Conservation (phyloP, 2,329 filamentous ascomycete genomes). For the Allantophomopsis cytisporea region DNA sequence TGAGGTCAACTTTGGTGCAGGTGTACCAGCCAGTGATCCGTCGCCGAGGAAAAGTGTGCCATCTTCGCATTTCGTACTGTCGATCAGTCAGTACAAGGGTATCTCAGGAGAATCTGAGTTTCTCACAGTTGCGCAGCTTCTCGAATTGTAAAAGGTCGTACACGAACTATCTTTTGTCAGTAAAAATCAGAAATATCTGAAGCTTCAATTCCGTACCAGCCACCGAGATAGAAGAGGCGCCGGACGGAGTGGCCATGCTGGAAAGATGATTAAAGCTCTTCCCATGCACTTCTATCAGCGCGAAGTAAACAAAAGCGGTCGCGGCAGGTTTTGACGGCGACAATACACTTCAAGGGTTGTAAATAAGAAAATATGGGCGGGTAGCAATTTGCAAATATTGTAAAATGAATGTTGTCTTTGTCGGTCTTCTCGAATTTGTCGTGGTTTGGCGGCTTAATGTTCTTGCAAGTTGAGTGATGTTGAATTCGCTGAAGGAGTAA, state of each 20-base stretch:
- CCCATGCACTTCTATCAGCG: too few species aligned
- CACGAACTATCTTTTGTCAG: slow-evolving; percentile 37
- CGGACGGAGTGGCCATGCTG: slow-evolving; percentile 11
- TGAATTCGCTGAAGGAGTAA: too few species aligned
- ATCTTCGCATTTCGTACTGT: slow-evolving; percentile 51
- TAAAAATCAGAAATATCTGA: background rate
- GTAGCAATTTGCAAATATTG: too few species aligned
- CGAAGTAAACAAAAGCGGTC: too few species aligned
- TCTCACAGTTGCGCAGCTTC: slow-evolving; percentile 78
- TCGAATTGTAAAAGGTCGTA: slow-evolving; percentile 67
- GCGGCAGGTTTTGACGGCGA: too few species aligned
- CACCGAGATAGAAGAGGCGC: slow-evolving; percentile 21
- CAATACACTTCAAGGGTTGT: too few species aligned
- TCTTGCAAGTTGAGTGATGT: too few species aligned
- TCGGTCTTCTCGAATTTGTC: too few species aligned
- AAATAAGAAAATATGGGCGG: too few species aligned
- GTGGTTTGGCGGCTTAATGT: too few species aligned
- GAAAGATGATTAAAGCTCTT: too few species aligned
- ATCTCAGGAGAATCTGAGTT: background rate
- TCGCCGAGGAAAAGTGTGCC: slow-evolving; percentile 89
- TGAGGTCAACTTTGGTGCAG: slow-evolving; percentile 70
- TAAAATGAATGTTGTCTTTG: too few species aligned
- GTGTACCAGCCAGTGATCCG: slow-evolving; percentile 79
- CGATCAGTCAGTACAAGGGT: background rate
- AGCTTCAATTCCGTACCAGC: slow-evolving; percentile 12